phyloP scores from a whole-genome alignment of 2,329 filamentous ascomycete species.

The Diplodia corticola region DNA sequence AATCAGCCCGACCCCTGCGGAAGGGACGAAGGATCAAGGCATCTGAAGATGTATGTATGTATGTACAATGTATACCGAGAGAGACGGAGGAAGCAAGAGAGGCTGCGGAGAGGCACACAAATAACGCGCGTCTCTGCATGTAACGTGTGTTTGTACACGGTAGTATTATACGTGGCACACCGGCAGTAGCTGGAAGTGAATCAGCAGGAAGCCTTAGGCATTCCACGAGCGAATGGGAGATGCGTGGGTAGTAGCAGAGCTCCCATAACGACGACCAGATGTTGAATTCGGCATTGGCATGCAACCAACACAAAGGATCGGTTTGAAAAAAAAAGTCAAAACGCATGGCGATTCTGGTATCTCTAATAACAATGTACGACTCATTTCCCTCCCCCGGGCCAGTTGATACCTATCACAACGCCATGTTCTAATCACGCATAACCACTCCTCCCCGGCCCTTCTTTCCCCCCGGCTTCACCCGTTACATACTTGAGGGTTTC shows the following conservation, averaged over 20 bases:
- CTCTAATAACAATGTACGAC: neutral
- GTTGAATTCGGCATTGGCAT: no score
- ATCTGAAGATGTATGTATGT: neutral
- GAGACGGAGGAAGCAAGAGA: neutral
- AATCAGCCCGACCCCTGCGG: neutral
- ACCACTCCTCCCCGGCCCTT: no score
- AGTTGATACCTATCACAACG: neutral
- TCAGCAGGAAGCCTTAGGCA: neutral
- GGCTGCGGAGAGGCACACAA: no score
- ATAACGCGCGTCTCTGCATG: neutral
- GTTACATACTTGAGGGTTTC: neutral
- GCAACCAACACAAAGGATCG: no score
- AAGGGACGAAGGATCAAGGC: no score
- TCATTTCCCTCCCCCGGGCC: neutral
- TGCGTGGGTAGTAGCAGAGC: no score
- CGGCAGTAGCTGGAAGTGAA: no score
- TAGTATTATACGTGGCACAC: neutral
- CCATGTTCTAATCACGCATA: neutral
- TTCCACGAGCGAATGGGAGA: no score
- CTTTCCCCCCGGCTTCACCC: neutral
- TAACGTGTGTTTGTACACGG: no score
- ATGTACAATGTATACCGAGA: no score
- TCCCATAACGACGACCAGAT: no score
- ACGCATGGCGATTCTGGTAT: neutral
- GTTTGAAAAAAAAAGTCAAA: neutral